Evolutionary conservation across 2,329 filamentous ascomycete species (phyloP).

Genomic region (Aureobasidium sp.): DNA sequence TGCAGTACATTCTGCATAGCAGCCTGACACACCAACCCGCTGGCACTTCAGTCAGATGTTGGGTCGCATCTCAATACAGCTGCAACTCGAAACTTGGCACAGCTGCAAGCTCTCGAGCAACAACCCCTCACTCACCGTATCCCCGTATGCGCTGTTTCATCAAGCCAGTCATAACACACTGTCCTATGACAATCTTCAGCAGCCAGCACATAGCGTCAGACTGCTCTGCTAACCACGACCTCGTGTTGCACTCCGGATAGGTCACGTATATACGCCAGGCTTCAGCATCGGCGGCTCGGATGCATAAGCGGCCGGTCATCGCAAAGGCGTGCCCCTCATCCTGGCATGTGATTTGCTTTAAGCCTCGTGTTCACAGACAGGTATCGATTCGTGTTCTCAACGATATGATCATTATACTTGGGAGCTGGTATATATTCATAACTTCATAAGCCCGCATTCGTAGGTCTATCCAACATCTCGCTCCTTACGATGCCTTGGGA

Average conservation of each 20-base stretch:
- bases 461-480: neutral
- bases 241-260: neutral
- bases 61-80: neutral
- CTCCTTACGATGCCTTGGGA: neutral
- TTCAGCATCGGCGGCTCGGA: neutral
- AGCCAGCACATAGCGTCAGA: neutral
- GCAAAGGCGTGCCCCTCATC: neutral
- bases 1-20: neutral
- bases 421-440: neutral
- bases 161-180: no score
- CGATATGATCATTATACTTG: neutral
- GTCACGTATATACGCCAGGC: neutral
- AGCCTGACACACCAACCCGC: neutral
- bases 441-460: neutral
- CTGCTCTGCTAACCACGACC: neutral
- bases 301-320: neutral
- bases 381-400: neutral
- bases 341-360: conserved; percentile 6
- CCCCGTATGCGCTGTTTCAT: neutral
- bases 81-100: neutral
- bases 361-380: neutral
- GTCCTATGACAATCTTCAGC: neutral
- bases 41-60: neutral
- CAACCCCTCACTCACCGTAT: conserved; percentile 6
- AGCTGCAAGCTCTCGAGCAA: neutral